A percentile compares a stretch with the other conserved stretches of the same genome.
phyloP scores from a whole-genome alignment of 495 filamentous ascomycete genomes.

The Penicillium canariense region DNA sequence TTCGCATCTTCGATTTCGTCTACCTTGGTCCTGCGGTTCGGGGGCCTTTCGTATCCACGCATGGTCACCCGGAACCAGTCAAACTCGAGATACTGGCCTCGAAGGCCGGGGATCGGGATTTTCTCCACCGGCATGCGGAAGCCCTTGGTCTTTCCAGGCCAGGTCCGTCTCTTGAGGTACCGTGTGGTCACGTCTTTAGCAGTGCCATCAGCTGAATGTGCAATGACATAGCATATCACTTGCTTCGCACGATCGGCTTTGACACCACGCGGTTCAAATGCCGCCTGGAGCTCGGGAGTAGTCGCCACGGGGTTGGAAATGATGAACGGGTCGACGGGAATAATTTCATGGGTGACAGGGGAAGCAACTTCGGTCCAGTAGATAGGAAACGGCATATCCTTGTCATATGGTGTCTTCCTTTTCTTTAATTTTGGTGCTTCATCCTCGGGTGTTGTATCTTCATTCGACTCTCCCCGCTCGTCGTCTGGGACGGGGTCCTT shows the following conservation, averaged over 20 bases:
- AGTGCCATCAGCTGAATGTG: slow-evolving; percentile 77
- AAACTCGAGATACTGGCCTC: slow-evolving; percentile 66
- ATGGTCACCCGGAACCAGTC: slow-evolving; percentile 88
- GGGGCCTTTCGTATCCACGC: slow-evolving; percentile 64
- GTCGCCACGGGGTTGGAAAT: slow-evolving; percentile 63
- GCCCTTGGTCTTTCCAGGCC: slow-evolving; percentile 91
- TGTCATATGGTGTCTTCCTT: slow-evolving; percentile 46
- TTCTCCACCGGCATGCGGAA: slow-evolving; percentile 73
- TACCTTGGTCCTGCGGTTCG: slow-evolving; percentile 57
- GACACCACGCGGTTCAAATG: slow-evolving; percentile 77
- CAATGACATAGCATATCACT: slow-evolving; percentile 88
- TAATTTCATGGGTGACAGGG: slow-evolving; percentile 70
- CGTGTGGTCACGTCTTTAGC: slow-evolving; percentile 94
- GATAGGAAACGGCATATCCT: slow-evolving; percentile 74
- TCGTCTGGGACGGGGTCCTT: slow-evolving; percentile 13
- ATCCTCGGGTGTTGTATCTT: slow-evolving; percentile 13
- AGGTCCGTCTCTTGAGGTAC: slow-evolving; percentile 79
- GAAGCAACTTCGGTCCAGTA: slow-evolving; percentile 95
- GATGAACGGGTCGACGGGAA: slow-evolving; percentile 74
- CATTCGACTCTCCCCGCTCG: slow-evolving; percentile 15
- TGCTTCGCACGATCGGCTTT: slow-evolving; percentile 84
- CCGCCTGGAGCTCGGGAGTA: slow-evolving; percentile 65
- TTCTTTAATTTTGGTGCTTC: slow-evolving; percentile 3
- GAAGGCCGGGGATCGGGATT: slow-evolving; percentile 71
- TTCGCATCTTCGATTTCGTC: slow-evolving; percentile 76